These are phyloP conservation scores for Citrullus colocynthis DNA, from an alignment of 306 rosid species.

Conservation along the genomic window DNA sequence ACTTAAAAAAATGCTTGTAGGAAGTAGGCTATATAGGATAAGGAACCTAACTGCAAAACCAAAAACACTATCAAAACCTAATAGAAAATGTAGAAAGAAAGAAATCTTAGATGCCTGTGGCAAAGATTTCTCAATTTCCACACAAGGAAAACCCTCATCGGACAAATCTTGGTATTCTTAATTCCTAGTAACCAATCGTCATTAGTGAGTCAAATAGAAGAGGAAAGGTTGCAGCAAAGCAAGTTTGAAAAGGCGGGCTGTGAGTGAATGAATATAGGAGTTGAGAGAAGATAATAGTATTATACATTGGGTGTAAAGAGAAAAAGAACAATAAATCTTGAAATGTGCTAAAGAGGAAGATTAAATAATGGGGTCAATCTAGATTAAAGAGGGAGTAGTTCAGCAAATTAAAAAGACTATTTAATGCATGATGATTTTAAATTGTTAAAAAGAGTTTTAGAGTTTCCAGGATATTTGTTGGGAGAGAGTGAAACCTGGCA, in stretches of 20 bases:
- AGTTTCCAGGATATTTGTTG: constrained; percentile 11
- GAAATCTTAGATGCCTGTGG: not conserved
- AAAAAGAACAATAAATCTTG: not conserved
- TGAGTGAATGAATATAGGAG: not conserved
- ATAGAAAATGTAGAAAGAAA: not conserved
- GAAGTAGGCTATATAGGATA: not conserved
- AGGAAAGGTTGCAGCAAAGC: not conserved
- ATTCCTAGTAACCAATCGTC: not conserved
- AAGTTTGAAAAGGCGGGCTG: not conserved
- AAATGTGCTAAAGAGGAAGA: not conserved
- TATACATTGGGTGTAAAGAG: not conserved
- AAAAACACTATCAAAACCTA: not conserved
- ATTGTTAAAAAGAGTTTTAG: not conserved
- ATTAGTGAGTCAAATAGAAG: not conserved
- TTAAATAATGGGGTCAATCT: constrained; percentile 10
- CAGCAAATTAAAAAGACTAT: constrained; percentile 2
- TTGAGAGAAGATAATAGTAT: not conserved
- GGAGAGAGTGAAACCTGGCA: constrained; percentile 12
- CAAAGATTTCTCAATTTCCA: not conserved
- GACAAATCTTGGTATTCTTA: not conserved
- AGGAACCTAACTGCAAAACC: not conserved
- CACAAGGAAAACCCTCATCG: not conserved
- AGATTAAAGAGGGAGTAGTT: constrained; percentile 5
- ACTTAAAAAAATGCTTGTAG: not conserved
- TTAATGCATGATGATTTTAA: not conserved